Evolutionary conservation across 106 monocot species (phyloP), one percentile per base, ranked within the genome.

Genomic region (Vanilla planifolia): DNA sequence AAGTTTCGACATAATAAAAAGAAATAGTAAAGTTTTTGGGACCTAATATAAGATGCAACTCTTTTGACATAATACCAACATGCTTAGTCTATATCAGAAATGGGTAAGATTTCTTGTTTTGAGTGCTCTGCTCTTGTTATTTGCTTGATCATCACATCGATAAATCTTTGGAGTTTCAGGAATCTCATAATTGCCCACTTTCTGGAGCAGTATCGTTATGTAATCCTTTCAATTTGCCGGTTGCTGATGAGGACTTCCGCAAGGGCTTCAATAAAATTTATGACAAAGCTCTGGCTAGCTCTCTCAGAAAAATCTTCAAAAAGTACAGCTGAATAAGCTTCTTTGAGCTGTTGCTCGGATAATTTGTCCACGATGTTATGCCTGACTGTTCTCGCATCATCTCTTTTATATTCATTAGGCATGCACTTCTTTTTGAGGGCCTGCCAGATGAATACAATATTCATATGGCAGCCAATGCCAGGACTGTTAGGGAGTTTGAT

Each of bases 161-260:
- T 10, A 22, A 48, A 14, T 26, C 26, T 27, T 50, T 11, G 50
- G n/a, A n/a, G 41, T 65, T 83, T 67, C 90, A 95, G 95, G 84
- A 90, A 67, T 75, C 90, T 56, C 51, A 81, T 37, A 70, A 60
- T 35, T 90, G 81, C 67, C 68, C 76, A 77, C 80, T 95, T 60
- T 86, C 95, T 30, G 95, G 90, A 8, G 95, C 95, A 33, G 89
- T 86, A n/a, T 90, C 89, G 32, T 77, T 86, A 56, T 90, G 86
- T 59, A 90, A 95, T 76, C 95, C 95, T 66, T 95, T 95, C 60
- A 79, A 90, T 69, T 74, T 95, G 71, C 80, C 86, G 52, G 80
- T 80, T 71, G 90, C 95, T 46, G 90, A 95, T 72, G 95, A 90
- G 67, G 84, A 95, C 51, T 95, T 95, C 55, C 90, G 68, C 43